Conservation (phyloP, 225 moss, liverwort and hornwort genomes). For the Thuidium tamariscinum region DNA sequence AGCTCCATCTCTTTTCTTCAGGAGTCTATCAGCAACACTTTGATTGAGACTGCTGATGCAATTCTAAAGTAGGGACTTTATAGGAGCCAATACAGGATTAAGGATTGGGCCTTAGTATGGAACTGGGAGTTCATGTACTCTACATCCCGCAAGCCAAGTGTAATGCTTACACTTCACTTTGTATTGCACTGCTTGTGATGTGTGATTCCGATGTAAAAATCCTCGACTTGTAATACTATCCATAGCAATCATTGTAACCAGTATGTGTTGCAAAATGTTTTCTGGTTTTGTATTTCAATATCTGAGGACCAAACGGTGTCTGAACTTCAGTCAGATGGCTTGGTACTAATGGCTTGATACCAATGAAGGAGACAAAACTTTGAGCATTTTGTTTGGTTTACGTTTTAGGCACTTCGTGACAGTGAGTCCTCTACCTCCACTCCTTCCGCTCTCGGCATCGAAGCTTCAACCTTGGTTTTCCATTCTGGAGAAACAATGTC, state of each 20-base stretch:
- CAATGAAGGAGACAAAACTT: background rate
- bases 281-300: background rate
- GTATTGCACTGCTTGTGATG: background rate
- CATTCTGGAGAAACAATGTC: background rate
- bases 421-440: background rate
- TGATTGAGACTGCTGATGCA: slow-evolving; percentile 23
- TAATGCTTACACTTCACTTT: background rate
- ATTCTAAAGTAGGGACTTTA: slow-evolving; percentile 11
- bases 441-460: background rate
- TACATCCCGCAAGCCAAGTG: background rate
- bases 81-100: background rate
- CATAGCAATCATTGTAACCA: background rate
- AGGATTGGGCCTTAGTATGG: background rate
- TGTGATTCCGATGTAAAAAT: background rate
- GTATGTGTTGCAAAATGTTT: background rate
- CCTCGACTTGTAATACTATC: background rate
- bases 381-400: background rate
- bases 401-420: background rate
- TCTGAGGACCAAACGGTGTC: background rate
- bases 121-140: background rate
- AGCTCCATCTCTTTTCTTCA: slow-evolving; percentile 58
- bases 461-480: background rate
- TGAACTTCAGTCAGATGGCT: background rate
- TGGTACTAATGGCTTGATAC: too few species aligned
- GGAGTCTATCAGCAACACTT: slow-evolving; percentile 26